Evolutionary conservation across 768 basidiomycete species (phyloP), one percentile per base, ranked within the genome.

Genomic region (Pisolithus albus): DNA sequence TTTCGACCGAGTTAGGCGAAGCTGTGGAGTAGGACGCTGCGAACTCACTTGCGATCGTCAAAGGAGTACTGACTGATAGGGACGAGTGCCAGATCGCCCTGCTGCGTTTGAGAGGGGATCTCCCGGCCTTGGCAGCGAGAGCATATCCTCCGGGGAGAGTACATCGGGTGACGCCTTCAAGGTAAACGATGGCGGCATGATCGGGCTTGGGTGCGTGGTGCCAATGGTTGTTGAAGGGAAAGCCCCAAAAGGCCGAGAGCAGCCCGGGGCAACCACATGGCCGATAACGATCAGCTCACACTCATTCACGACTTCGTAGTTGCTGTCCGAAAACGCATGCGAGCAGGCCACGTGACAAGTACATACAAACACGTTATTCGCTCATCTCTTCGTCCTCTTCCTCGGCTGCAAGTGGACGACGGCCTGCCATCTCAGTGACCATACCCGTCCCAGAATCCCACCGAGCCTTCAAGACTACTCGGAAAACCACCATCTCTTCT

Each of bases 401-500:
- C 34, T 52, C 42, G 52, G 74, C 74, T 16, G 64, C 70, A 24
- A 67, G 58, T 42, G 63, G 54, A 26, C 68, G 54, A 26, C 68
- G 66, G 9, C 75, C 71, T 50, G 80, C 83, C 16, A 84, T 64
- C 65, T 84, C 75, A 1, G 74, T 71, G 36, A 91, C 82, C 58
- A 82, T 74, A 19, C 82, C 88, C 30, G 75, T 82, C 52, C 70
- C 73, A 44, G 83, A 78, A 56, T 85, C 82, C 88, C 89, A 92
- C 52, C 84, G 72, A 40, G 82, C 78, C 50, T 81, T 75, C 52
- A 91, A 67, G n/a, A 74, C 77, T 21, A 92, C 82, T 55, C 80
- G 75, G 68, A 94, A 94, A 45, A 76, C 78, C 2, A 92, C 92
- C 87, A 94, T 87, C 70, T 82, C 85, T 61, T 92, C 80, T 10